Evolutionary conservation across 345 rosid species (phyloP).

Genomic region (Theobroma cacao): DNA sequence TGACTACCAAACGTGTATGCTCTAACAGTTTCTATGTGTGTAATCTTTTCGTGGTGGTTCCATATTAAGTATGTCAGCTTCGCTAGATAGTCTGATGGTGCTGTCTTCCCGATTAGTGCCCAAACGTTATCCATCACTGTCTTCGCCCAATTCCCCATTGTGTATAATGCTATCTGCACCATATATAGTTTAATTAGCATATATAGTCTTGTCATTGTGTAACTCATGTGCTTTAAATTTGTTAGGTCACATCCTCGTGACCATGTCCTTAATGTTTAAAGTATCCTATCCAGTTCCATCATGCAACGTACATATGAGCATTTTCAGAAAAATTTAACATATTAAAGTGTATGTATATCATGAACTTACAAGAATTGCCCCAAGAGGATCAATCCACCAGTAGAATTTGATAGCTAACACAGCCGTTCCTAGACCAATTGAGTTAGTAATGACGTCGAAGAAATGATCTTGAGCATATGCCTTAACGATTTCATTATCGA

Average conservation of each 20-base stretch:
- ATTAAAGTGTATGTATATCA: no score
- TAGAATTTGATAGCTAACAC: conserved; percentile 44
- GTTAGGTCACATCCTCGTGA: no score
- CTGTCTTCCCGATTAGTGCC: conserved; percentile 45
- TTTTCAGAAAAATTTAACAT: no score
- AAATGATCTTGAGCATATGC: conserved; percentile 58
- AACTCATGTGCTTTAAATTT: no score
- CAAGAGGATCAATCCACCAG: conserved; percentile 58
- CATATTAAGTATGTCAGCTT: conserved; percentile 50
- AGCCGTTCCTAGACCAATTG: conserved; percentile 46
- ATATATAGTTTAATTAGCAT: no score
- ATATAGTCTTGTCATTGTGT: not conserved
- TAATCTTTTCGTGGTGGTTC: conserved; percentile 48
- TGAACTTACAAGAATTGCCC: conserved; percentile 46
- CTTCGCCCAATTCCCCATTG: conserved; percentile 42
- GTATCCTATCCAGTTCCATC: no score
- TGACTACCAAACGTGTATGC: conserved; percentile 43
- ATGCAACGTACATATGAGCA: no score
- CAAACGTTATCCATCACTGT: conserved; percentile 55
- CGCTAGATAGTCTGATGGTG: conserved; percentile 46
- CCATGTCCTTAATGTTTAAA: no score
- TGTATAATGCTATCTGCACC: conserved; percentile 50
- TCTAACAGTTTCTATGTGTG: conserved; percentile 42
- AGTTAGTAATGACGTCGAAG: conserved; percentile 56
- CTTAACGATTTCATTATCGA: conserved; percentile 39